Conservation (phyloP, 768 basidiomycete species). For the Amanita molliuscula region DNA sequence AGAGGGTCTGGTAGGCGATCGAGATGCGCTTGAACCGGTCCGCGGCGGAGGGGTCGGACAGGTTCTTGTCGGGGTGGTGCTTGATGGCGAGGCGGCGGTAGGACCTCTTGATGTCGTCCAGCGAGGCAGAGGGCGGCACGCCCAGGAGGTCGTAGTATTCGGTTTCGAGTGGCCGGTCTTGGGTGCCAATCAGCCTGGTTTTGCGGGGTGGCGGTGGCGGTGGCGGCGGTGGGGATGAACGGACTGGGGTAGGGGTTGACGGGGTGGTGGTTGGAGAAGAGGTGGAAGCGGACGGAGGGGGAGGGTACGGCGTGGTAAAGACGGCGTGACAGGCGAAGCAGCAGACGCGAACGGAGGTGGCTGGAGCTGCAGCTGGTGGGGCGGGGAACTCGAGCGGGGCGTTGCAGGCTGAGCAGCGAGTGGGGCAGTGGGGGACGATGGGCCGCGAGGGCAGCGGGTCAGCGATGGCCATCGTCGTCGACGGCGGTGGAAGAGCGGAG, state of each 20-base stretch:
- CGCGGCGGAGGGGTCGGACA: constrained; percentile 74
- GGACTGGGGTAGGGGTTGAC: constrained; percentile 1
- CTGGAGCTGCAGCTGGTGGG: constrained; percentile 48
- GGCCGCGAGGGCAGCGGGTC: constrained; percentile 46
- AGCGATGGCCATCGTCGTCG: neutral
- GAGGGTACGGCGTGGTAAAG: constrained; percentile 15
- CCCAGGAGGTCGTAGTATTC: constrained; percentile 87
- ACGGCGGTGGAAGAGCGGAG: too few relatives aligned
- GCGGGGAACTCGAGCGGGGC: constrained; percentile 56
- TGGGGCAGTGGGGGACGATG: constrained; percentile 54
- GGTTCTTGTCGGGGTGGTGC: constrained; percentile 90
- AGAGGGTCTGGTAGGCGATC: constrained; percentile 81
- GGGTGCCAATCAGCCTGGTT: constrained; percentile 78
- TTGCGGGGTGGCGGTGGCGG: constrained; percentile 26
- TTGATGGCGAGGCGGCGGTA: constrained; percentile 87
- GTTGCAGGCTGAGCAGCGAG: constrained; percentile 50
- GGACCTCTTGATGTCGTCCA: constrained; percentile 85
- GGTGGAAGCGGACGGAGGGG: neutral
- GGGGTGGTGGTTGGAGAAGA: constrained; percentile 8
- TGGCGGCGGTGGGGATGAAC: constrained; percentile 10
- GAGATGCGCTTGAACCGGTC: constrained; percentile 89
- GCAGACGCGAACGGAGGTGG: constrained; percentile 52
- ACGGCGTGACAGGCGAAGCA: constrained; percentile 60
- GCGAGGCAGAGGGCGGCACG: constrained; percentile 61
- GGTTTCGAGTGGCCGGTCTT: constrained; percentile 80